Conservation (phyloP, 2,329 filamentous ascomycete genomes). For the Hysterium pulicare region DNA sequence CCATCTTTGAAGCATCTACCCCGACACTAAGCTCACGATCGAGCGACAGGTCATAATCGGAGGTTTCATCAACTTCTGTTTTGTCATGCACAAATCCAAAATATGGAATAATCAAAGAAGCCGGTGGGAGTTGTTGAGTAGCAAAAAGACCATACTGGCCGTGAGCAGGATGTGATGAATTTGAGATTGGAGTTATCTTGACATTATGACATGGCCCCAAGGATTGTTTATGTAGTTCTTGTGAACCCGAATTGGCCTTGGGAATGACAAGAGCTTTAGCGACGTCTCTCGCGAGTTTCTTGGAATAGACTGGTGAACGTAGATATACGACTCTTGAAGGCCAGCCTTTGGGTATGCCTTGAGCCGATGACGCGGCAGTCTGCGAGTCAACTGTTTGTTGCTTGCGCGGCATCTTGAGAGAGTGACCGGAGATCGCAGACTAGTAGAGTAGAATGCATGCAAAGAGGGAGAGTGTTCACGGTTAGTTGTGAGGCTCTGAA, state of each 20-base stretch:
- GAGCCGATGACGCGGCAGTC: neutral
- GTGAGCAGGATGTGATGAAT: constrained; percentile 45
- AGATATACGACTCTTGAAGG: constrained; percentile 25
- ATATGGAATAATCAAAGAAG: constrained; percentile 49
- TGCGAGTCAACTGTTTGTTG: too few species aligned
- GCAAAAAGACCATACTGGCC: constrained; percentile 50
- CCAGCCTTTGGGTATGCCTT: constrained; percentile 29
- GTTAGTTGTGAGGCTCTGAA: too few species aligned
- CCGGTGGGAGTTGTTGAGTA: constrained; percentile 42
- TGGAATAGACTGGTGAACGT: constrained; percentile 29
- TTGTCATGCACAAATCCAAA: constrained; percentile 48
- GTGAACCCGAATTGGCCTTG: constrained; percentile 15
- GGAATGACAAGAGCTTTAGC: constrained; percentile 18
- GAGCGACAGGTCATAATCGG: constrained; percentile 51
- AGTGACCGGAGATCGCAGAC: too few species aligned
- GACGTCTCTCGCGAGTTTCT: constrained; percentile 22
- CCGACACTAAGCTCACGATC: constrained; percentile 48
- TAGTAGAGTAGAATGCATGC: too few species aligned
- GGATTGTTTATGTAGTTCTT: constrained; percentile 13
- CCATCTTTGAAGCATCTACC: constrained; percentile 47
- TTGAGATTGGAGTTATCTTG: constrained; percentile 41
- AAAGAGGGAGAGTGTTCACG: too few species aligned
- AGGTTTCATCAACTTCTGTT: constrained; percentile 39
- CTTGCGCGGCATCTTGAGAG: too few species aligned
- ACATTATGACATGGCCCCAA: constrained; percentile 36